Conservation (phyloP, 2,329 filamentous ascomycete species). For the Ophiobolus disseminans region DNA sequence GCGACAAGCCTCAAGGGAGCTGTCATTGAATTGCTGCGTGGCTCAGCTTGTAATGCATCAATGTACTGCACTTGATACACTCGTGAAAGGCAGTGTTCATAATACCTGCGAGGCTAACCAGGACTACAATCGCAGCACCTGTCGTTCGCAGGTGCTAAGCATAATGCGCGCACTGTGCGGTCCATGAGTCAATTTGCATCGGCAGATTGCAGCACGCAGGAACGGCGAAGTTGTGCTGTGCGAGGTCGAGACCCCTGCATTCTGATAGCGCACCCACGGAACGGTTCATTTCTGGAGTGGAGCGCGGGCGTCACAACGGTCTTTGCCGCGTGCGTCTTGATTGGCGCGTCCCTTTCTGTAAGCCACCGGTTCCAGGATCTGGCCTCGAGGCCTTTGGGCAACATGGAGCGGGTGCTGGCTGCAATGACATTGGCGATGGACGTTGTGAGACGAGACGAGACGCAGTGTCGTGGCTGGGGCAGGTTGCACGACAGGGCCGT, state of each 20-base stretch:
- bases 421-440: neutral
- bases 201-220: neutral
- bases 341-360: neutral
- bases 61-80: no score
- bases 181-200: constrained; percentile 1
- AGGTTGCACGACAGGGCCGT: constrained; percentile 5
- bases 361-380: neutral
- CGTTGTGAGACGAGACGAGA: neutral
- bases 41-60: no score
- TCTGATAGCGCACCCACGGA: constrained; percentile 2
- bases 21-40: neutral
- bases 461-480: neutral
- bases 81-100: no score
- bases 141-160: no score
- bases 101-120: no score
- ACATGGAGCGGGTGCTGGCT: neutral
- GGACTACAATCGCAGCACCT: no score
- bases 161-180: no score
- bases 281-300: constrained; percentile 9
- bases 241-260: constrained; percentile 6
- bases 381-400: neutral
- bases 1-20: neutral
- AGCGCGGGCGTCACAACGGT: no score
- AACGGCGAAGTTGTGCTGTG: constrained; percentile 1
- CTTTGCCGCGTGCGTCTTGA: no score